A percentile compares a stretch with the other conserved stretches of the same genome.
These are phyloP conservation scores for Tuber indicum DNA, from an alignment of 495 filamentous ascomycete species.

Conservation along the genomic window DNA sequence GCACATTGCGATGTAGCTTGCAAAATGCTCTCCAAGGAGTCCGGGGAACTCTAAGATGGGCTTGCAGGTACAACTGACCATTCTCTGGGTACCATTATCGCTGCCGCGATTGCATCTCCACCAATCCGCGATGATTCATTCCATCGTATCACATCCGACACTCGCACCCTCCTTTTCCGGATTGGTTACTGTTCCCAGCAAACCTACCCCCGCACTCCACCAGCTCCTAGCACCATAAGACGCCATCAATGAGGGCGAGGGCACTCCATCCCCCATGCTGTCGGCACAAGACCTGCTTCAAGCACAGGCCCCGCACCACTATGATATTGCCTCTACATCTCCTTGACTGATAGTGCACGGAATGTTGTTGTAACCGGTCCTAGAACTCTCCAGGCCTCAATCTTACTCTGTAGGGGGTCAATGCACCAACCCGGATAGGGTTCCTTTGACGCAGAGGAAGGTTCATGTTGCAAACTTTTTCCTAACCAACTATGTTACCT, in stretches of 20 bases:
- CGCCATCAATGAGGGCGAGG: conserved; percentile 87
- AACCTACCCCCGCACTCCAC: no score
- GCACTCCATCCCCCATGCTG: conserved; percentile 43
- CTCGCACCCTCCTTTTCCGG: no score
- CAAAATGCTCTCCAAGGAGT: conserved; percentile 76
- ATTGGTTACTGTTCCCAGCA: no score
- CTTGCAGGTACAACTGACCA: conserved; percentile 87
- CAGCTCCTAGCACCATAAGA: conserved; percentile 39
- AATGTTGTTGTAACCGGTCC: no score
- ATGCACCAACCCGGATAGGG: no score
- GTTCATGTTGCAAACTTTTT: no score
- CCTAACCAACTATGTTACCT: conserved; percentile 72
- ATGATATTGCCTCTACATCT: conserved; percentile 34
- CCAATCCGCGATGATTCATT: conserved; percentile 70
- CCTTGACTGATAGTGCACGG: no score
- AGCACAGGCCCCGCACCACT: conserved; percentile 33
- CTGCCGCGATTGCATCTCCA: conserved; percentile 78
- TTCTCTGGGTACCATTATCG: conserved; percentile 92
- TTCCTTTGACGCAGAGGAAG: no score
- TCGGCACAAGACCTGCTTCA: no score
- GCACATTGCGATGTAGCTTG: conserved; percentile 57
- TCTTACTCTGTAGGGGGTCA: conserved; percentile 32
- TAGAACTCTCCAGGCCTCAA: conserved; percentile 37
- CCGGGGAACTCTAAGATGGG: conserved; percentile 80
- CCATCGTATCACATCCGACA: conserved; percentile 32